These are phyloP conservation scores for Sarocladium brachiariae DNA, from an alignment of 2,329 filamentous ascomycete species.

Conservation along the genomic window DNA sequence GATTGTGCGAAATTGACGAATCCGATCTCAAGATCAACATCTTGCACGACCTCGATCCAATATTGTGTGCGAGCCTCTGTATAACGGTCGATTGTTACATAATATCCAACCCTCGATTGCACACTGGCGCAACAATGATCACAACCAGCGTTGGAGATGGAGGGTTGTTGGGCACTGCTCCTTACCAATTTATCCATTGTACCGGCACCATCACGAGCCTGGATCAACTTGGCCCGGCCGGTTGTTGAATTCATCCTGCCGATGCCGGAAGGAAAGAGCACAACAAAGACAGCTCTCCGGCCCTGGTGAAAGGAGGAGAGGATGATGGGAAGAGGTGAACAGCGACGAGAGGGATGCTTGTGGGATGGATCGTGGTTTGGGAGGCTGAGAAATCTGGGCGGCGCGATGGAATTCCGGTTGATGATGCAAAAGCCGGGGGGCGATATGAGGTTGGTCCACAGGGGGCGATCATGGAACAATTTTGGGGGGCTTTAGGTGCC, in stretches of 20 bases:
- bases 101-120: not conserved
- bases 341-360: conserved; percentile 3
- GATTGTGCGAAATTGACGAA: not conserved
- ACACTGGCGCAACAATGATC: conserved; percentile 6
- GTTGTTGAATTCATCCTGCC: conserved; percentile 35
- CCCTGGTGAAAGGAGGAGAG: conserved; percentile 18
- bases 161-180: not conserved
- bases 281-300: conserved; percentile 17
- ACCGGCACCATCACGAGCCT: conserved; percentile 43
- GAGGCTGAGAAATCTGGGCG: conserved; percentile 9
- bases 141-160: not conserved
- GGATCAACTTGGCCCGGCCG: conserved; percentile 52
- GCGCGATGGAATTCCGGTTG: conserved; percentile 9
- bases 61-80: not conserved
- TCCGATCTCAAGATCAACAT: not conserved
- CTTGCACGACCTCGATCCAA: conserved; percentile 4
- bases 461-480: no score
- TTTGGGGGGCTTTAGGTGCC: not conserved
- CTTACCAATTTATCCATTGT: conserved; percentile 55
- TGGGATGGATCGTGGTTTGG: conserved; percentile 3
- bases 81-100: not conserved
- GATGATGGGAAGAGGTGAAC: not conserved
- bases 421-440: conserved; percentile 10
- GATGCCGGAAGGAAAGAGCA: conserved; percentile 15
- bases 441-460: conserved; percentile 6